Evolutionary conservation across 768 basidiomycete species (phyloP), one percentile per base, ranked within the genome.

Genomic region (Bullera alba): DNA sequence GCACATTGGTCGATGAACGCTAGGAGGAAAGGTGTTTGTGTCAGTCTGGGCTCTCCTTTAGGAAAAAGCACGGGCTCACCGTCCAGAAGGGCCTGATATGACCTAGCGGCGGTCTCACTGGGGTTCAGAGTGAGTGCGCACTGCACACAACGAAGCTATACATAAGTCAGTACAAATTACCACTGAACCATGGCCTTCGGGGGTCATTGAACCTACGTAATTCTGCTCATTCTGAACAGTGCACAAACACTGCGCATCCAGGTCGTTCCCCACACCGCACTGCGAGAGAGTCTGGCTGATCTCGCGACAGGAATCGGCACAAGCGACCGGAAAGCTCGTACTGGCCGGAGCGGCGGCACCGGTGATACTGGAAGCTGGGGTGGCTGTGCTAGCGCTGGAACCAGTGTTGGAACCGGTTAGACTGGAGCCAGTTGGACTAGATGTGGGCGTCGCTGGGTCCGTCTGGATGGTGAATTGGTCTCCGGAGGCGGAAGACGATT

Each of bases 1-100:
- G 47, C 43, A 41, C 53, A 54, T 46, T 48, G 46, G 21, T 42
- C 42, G 48, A 54, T 54, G 36, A 46, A 50, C 7, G 53, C 48
- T 54, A n/a, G n/a, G n/a, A n/a, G 10, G 8, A 34, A 34, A 34
- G 8, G 8, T 34, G 10, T 10, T 34, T n/a, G n/a, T 8, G 8
- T 34, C 32, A 8, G n/a, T n/a, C 32, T 10, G 32, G 8, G n/a
- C 32, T 34, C 8, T n/a, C 32, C 8, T 10, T n/a, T 10, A 34
- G n/a, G 10, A 34, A 34, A 34, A n/a, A n/a, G 32, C 8, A 34
- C n/a, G 32, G 32, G n/a, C 32, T 10, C n/a, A 34, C 32, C 32
- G n/a, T 34, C 32, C 8, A 34, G 8, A 34, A 34, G 32, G 8
- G 32, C 32, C n/a, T 34, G 32, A 34, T 34, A 34, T 10, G 32